phyloP scores from a whole-genome alignment of 306 rosid genomes.

The Calophaca sinica region DNA sequence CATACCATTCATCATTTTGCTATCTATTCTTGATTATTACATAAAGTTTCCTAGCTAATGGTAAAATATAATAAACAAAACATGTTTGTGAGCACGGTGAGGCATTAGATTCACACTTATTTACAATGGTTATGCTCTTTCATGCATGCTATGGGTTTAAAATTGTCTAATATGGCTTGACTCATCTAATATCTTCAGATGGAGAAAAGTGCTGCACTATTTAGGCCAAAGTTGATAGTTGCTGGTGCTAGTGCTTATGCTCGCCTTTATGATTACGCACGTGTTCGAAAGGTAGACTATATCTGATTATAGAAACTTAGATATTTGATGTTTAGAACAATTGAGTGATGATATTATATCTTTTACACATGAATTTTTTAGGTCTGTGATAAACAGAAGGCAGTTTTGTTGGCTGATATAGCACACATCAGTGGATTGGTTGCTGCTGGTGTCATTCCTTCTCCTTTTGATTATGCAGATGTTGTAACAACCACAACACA shows the following conservation, averaged over 20 bases:
- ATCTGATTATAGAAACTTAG: conserved; percentile 23
- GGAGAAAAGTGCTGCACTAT: conserved; percentile 95
- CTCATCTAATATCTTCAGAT: conserved; percentile 58
- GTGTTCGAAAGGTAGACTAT: conserved; percentile 82
- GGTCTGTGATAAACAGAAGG: conserved; percentile 96
- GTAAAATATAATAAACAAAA: background rate
- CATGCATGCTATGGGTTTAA: conserved; percentile 26
- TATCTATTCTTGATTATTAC: conserved; percentile 35
- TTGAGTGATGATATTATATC: conserved; percentile 24
- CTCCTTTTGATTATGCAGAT: conserved; percentile 99
- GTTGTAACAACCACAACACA: conserved; percentile 94
- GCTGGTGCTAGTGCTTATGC: conserved; percentile 99
- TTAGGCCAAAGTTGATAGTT: conserved; percentile 94
- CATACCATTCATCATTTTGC: conserved; percentile 30
- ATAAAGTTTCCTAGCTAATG: background rate
- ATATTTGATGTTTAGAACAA: conserved; percentile 26
- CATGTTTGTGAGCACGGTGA: background rate
- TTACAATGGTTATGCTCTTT: conserved; percentile 1
- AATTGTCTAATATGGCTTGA: conserved; percentile 30
- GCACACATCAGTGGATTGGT: conserved; percentile 99
- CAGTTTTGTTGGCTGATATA: conserved; percentile 95
- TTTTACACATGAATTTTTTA: conserved; percentile 40
- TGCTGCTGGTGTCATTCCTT: conserved; percentile 97
- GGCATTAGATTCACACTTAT: conserved; percentile 14
- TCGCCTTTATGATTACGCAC: conserved; percentile 89